phyloP scores from a whole-genome alignment of 306 rosid species.

The Mimosa bimucronata region DNA sequence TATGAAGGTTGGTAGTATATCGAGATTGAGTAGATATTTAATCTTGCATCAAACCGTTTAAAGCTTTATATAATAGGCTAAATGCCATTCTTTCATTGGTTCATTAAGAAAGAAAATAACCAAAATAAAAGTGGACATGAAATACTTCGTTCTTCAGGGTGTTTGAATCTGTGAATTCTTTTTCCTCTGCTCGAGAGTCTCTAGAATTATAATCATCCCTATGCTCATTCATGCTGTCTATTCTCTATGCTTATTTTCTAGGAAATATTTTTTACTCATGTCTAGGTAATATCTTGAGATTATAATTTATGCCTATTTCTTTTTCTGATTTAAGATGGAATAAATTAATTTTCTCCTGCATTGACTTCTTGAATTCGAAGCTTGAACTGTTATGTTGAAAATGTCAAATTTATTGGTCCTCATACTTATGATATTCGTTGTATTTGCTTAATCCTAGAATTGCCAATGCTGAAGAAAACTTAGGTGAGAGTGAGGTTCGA shows the following conservation, averaged over 20 bases:
- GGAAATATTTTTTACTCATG: too few relatives aligned
- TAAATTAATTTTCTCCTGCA: not conserved
- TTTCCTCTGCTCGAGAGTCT: too few relatives aligned
- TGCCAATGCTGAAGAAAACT: constrained; percentile 56
- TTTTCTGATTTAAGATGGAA: not conserved
- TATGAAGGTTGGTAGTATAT: too few relatives aligned
- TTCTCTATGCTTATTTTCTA: not conserved
- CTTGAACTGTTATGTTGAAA: constrained; percentile 30
- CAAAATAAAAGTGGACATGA: too few relatives aligned
- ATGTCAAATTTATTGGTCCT: not conserved
- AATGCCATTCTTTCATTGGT: not conserved
- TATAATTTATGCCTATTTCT: too few relatives aligned
- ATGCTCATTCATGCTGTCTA: not conserved
- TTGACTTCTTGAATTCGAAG: constrained; percentile 24
- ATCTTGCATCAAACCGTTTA: not conserved
- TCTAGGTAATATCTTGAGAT: too few relatives aligned
- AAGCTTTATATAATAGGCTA: not conserved
- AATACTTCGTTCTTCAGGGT: too few relatives aligned
- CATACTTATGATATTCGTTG: constrained; percentile 23
- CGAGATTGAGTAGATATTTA: constrained; percentile 1
- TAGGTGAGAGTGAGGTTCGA: too few relatives aligned
- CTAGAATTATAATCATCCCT: not conserved
- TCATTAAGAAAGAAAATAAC: not conserved
- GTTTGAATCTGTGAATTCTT: too few relatives aligned
- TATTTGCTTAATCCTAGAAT: constrained; percentile 60